Base-by-base conservation (phyloP, 129 eudicot species). In the Solidago caesia region DNA sequence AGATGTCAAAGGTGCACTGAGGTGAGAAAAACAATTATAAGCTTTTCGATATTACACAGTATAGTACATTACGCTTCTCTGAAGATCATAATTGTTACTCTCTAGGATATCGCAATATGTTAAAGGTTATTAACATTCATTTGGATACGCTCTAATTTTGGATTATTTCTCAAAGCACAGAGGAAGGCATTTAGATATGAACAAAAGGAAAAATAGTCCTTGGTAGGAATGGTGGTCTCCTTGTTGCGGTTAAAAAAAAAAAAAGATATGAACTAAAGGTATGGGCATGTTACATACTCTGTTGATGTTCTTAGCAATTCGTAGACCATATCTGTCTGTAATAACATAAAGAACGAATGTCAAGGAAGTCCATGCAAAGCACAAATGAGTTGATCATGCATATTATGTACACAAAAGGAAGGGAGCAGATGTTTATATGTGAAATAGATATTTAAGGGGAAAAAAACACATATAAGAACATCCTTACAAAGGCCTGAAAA, bases 301-400 rank as follows among this genome's bases (percentile, higher is more conserved):
- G 98, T 94, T 12, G 98, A 89, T 21, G 98, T 90, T 74, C 97
- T 91, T 48, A 94, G 87, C 84, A 94, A 84, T 76, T 94, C 98
- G 79, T 94, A 94, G 67, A 94, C 98, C 98, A 94, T 94, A 82
- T 86, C 97, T 43, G 97, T 94, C 98, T 94, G 97, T 45, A 78
- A 62, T 45, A 80, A 62, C 46, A 83, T 69, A 41, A 83, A 73
- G 81, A 71, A n/a, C 76, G 67, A 59, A 86, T 44, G 72, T 75
- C 59, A 78, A 39, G 21, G 41, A 52, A 72, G 68, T 77, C 58
- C 46, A 63, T 48, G 58, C 45, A 60, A 77, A 78, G 57, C 71
- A 72, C 63, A 68, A 73, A 11, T 66, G 53, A 9, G 44, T 21
- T 44, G 65, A 64, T 59, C 39, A 57, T 43, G 58, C 51, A 4